These are phyloP conservation scores for Talaromyces stipitatus DNA, from an alignment of 495 filamentous ascomycete genomes.

Conservation along the genomic window DNA sequence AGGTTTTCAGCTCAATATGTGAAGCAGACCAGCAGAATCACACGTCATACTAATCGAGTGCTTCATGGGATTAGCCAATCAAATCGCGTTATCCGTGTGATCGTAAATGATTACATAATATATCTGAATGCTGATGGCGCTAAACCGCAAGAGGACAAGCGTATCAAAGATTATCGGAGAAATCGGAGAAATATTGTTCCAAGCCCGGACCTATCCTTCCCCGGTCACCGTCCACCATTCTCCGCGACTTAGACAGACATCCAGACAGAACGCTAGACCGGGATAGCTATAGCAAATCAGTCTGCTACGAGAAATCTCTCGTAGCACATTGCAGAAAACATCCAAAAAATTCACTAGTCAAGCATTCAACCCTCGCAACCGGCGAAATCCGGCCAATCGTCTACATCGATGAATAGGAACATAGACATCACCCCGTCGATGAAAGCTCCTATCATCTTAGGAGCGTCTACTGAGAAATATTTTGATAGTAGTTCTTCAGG, in stretches of 20 bases:
- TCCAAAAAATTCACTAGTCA: not conserved
- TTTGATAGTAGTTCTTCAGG: slow-evolving; percentile 1
- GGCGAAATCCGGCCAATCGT: slow-evolving; percentile 2
- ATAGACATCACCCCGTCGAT: slow-evolving; percentile 3
- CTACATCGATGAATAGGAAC: slow-evolving; percentile 8
- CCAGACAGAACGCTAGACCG: not conserved
- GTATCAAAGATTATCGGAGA: too few relatives aligned
- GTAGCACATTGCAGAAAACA: not conserved
- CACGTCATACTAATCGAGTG: too few relatives aligned
- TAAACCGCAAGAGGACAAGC: too few relatives aligned
- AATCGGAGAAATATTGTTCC: too few relatives aligned
- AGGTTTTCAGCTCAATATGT: too few relatives aligned
- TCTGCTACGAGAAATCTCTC: not conserved
- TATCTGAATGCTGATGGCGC: too few relatives aligned
- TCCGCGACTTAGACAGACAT: not conserved
- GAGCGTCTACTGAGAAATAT: slow-evolving; percentile 7
- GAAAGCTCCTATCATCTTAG: slow-evolving; percentile 7
- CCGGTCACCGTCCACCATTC: not conserved
- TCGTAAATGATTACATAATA: too few relatives aligned
- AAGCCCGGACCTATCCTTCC: too few relatives aligned
- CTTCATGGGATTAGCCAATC: too few relatives aligned
- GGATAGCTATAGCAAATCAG: not conserved
- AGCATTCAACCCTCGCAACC: not conserved
- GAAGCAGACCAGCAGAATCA: too few relatives aligned
- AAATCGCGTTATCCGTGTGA: too few relatives aligned